These are phyloP conservation scores for Agastache rugosa DNA, from an alignment of 257 asterid species.

Conservation along the genomic window DNA sequence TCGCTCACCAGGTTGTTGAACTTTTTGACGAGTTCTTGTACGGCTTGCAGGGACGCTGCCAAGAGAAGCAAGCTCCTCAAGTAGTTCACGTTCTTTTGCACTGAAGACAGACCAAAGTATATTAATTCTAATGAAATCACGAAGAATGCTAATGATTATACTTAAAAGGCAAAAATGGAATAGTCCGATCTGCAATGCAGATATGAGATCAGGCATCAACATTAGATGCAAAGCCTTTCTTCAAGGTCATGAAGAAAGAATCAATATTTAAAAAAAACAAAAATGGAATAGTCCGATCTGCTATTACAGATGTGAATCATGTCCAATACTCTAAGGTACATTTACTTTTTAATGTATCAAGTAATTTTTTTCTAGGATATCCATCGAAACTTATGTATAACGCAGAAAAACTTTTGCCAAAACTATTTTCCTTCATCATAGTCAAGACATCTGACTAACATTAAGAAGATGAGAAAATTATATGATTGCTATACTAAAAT, in stretches of 20 bases:
- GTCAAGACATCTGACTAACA: not conserved
- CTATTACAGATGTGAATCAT: constrained; percentile 11
- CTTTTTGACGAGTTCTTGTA: constrained; percentile 65
- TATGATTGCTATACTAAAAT: not conserved
- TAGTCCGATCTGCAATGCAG: constrained; percentile 58
- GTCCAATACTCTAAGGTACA: constrained; percentile 13
- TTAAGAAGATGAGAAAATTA: not conserved
- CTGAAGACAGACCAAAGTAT: constrained; percentile 47
- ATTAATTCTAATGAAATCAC: constrained; percentile 16
- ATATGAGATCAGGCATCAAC: constrained; percentile 17
- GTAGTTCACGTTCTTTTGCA: constrained; percentile 80
- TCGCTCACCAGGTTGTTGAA: constrained; percentile 68
- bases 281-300: not conserved
- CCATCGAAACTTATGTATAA: not conserved
- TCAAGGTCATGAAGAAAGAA: constrained; percentile 1
- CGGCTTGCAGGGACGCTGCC: constrained; percentile 58
- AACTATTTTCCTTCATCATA: not conserved
- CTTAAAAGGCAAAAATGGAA: constrained; percentile 27
- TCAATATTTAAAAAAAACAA: constrained; percentile 9
- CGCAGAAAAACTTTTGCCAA: not conserved
- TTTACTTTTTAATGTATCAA: not conserved
- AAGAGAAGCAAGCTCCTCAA: constrained; percentile 84
- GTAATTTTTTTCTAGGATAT: not conserved
- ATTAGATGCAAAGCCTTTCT: constrained; percentile 5
- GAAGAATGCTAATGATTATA: not conserved